These are phyloP conservation scores for Cadophora sp. DNA, from an alignment of 2,329 filamentous ascomycete species.

Conservation along the genomic window DNA sequence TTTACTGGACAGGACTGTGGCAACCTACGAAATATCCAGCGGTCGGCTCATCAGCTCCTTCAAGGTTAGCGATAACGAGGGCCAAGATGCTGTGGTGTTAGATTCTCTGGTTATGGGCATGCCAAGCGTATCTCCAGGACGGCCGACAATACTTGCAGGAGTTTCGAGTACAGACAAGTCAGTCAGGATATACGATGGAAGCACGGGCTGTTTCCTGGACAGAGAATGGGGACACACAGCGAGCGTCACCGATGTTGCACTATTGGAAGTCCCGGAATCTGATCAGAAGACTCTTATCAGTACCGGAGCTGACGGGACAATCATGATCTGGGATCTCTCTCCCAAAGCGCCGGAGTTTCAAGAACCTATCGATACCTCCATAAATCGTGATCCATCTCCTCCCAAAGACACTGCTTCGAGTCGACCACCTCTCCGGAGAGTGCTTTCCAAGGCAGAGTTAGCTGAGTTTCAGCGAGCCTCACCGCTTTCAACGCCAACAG, in stretches of 20 bases:
- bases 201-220: slow-evolving; percentile 78
- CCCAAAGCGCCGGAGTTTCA: slow-evolving; percentile 32
- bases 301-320: slow-evolving; percentile 79
- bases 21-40: slow-evolving; percentile 67
- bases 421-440: slow-evolving; percentile 79
- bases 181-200: slow-evolving; percentile 84
- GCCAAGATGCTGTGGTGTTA: slow-evolving; percentile 81
- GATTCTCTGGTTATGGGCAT: slow-evolving; percentile 75
- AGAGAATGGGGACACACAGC: slow-evolving; percentile 96
- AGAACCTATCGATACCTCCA: slow-evolving; percentile 32
- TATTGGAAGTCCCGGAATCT: slow-evolving; percentile 65
- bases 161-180: slow-evolving; percentile 96
- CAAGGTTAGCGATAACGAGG: slow-evolving; percentile 82
- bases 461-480: slow-evolving; percentile 74
- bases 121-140: slow-evolving; percentile 59
- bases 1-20: slow-evolving; percentile 64
- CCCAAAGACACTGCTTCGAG: slow-evolving; percentile 57
- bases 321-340: slow-evolving; percentile 72
- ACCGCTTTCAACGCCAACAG: slow-evolving; percentile 46
- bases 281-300: slow-evolving; percentile 69
- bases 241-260: slow-evolving; percentile 83
- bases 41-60: slow-evolving; percentile 77
- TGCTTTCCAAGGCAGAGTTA: slow-evolving; percentile 86
- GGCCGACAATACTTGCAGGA: slow-evolving; percentile 75
- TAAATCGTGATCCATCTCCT: slow-evolving; percentile 41